phyloP scores from a whole-genome alignment of 352 stramenopile species.

The Phytophthora melonis region DNA sequence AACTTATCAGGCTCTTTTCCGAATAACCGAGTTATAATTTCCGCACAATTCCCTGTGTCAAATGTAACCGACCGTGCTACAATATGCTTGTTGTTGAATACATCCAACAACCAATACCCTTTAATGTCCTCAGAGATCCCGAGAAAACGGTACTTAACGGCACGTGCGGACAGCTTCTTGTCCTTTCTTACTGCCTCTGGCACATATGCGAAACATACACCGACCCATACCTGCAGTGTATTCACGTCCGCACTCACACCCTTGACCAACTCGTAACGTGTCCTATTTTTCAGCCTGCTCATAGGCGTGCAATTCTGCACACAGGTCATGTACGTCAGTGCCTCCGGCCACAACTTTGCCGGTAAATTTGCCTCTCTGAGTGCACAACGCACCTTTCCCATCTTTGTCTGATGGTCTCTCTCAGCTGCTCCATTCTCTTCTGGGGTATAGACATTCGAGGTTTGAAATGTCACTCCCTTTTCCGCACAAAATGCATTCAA shows the following conservation, averaged over 20 bases:
- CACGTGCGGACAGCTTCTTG: slow-evolving; percentile 6
- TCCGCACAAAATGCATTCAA: slow-evolving; percentile 4
- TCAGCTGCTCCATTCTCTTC: slow-evolving; percentile 8
- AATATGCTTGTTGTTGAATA: no score
- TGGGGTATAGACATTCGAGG: slow-evolving; percentile 2
- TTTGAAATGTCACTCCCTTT: not conserved
- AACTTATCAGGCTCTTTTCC: no score
- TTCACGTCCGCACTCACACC: not conserved
- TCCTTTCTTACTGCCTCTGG: slow-evolving; percentile 1
- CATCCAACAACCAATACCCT: no score
- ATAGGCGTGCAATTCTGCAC: slow-evolving; percentile 13
- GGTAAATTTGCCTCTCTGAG: not conserved
- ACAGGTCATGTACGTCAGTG: slow-evolving; percentile 3
- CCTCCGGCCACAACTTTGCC: slow-evolving; percentile 5
- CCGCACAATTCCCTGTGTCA: no score
- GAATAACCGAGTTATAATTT: no score
- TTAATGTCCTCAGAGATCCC: no score
- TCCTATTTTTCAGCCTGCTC: not conserved
- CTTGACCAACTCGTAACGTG: slow-evolving; percentile 7
- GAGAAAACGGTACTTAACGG: no score
- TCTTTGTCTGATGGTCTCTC: slow-evolving; percentile 1
- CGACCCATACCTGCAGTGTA: not conserved
- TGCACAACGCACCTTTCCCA: slow-evolving; percentile 1
- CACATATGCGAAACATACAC: slow-evolving; percentile 9
- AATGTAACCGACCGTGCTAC: no score